Conservation (phyloP, 139 green algal genomes). For the Picochlorum sp. region DNA sequence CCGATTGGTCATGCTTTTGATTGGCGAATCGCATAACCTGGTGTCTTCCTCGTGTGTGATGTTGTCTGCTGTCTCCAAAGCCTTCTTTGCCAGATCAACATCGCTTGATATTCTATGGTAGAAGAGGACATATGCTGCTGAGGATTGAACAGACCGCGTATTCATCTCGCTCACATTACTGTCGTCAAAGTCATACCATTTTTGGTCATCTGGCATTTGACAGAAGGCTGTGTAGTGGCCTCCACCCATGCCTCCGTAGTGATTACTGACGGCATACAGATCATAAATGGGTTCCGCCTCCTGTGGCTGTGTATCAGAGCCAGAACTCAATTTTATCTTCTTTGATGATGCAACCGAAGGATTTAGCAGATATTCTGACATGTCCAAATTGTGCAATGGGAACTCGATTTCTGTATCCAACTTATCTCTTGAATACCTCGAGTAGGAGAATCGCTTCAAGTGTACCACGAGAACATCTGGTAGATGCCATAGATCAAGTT, state of each 20-base stretch:
- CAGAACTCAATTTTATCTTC: not conserved
- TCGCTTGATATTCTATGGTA: slow-evolving; percentile 56
- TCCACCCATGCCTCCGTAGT: slow-evolving; percentile 83
- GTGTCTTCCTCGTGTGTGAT: slow-evolving; percentile 3
- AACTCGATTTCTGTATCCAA: slow-evolving; percentile 71
- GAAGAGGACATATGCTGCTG: slow-evolving; percentile 90
- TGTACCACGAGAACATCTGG: slow-evolving; percentile 91
- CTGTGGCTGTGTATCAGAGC: not conserved
- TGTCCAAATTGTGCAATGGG: slow-evolving; percentile 68
- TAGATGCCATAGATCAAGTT: slow-evolving; percentile 84
- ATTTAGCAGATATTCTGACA: slow-evolving; percentile 23
- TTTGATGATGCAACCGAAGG: not conserved
- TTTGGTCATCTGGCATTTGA: slow-evolving; percentile 36
- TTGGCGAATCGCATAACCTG: not conserved
- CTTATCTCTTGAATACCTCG: slow-evolving; percentile 64
- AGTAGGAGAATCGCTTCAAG: slow-evolving; percentile 91
- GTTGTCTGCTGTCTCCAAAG: not conserved
- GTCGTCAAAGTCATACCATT: slow-evolving; percentile 89
- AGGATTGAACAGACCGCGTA: slow-evolving; percentile 22
- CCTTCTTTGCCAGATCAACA: slow-evolving; percentile 6
- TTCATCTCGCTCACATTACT: slow-evolving; percentile 33
- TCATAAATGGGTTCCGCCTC: slow-evolving; percentile 60
- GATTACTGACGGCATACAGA: slow-evolving; percentile 85
- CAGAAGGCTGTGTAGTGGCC: slow-evolving; percentile 94
- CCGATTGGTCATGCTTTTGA: not conserved